Evolutionary conservation across 2,329 filamentous ascomycete species (phyloP).

Genomic region (Fusarium buharicum): DNA sequence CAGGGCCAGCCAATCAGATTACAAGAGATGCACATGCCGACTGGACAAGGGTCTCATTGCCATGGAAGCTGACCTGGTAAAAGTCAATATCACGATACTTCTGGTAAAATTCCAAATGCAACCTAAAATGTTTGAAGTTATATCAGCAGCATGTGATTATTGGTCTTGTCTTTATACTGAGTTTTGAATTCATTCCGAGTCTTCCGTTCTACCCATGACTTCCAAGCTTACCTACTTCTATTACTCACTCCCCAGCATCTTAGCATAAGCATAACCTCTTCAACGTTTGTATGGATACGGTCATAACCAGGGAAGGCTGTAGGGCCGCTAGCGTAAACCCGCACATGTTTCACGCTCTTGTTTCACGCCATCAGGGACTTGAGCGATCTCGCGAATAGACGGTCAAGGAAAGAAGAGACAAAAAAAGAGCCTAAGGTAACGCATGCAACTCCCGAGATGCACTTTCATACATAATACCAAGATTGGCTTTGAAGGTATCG

Average conservation of each 20-base stretch:
- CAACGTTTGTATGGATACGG: slow-evolving; percentile 1
- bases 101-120: slow-evolving; percentile 18
- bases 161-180: neutral
- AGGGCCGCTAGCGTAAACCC: slow-evolving; percentile 22
- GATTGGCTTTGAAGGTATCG: no score
- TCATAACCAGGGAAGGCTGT: slow-evolving; percentile 23
- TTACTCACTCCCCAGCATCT: slow-evolving; percentile 14
- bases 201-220: neutral
- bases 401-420: slow-evolving; percentile 18
- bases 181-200: neutral
- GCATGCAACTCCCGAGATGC: slow-evolving; percentile 14
- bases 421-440: slow-evolving; percentile 20
- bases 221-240: slow-evolving; percentile 13
- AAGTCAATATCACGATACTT: slow-evolving; percentile 5
- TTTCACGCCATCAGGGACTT: slow-evolving; percentile 34
- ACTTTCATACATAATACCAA: neutral
- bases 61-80: slow-evolving; percentile 1
- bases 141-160: neutral
- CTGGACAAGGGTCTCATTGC: slow-evolving; percentile 14
- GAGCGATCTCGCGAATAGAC: slow-evolving; percentile 13
- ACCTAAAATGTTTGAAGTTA: slow-evolving; percentile 2
- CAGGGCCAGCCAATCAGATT: neutral
- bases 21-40: neutral
- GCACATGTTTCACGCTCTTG: slow-evolving; percentile 35
- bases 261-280: slow-evolving; percentile 35